Conservation (phyloP, 2,329 filamentous ascomycete species). For the Penicillium sp. region DNA sequence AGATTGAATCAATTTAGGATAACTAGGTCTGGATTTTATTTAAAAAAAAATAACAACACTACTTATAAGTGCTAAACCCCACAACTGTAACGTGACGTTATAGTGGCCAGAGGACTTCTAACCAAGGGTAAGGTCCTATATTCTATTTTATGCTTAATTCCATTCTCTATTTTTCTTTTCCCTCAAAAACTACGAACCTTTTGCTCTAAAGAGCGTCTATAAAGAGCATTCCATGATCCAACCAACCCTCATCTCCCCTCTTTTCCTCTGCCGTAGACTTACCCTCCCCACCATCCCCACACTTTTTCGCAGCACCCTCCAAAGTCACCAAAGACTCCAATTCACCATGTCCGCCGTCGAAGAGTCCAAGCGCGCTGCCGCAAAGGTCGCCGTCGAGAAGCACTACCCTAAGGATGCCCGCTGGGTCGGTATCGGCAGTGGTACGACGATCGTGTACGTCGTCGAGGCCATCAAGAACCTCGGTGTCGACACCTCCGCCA, state of each 20-base stretch:
- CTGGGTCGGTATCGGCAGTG: conserved; percentile 65
- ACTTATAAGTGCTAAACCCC: background rate
- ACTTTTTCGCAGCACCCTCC: conserved; percentile 1
- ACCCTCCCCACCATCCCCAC: conserved; percentile 10
- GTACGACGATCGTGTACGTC: conserved; percentile 66
- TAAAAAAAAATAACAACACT: background rate
- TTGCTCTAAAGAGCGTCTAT: background rate
- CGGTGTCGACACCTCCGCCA: conserved; percentile 51
- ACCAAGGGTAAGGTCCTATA: background rate
- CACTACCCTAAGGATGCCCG: conserved; percentile 59
- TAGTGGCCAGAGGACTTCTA: background rate
- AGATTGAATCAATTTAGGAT: background rate
- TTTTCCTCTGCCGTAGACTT: conserved; percentile 7
- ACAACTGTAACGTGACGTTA: background rate
- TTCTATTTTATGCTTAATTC: background rate
- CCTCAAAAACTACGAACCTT: background rate
- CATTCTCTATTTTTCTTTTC: background rate
- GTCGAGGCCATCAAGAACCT: conserved; percentile 62
- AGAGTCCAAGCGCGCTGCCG: conserved; percentile 60
- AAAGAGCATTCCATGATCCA: conserved; percentile 6
- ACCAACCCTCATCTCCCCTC: conserved; percentile 17
- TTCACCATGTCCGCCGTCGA: conserved; percentile 46
- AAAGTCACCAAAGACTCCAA: conserved; percentile 16
- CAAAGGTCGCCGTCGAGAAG: conserved; percentile 57
- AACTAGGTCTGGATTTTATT: background rate